Conservation (phyloP, 306 rosid species). For the Luffa acutangula region DNA sequence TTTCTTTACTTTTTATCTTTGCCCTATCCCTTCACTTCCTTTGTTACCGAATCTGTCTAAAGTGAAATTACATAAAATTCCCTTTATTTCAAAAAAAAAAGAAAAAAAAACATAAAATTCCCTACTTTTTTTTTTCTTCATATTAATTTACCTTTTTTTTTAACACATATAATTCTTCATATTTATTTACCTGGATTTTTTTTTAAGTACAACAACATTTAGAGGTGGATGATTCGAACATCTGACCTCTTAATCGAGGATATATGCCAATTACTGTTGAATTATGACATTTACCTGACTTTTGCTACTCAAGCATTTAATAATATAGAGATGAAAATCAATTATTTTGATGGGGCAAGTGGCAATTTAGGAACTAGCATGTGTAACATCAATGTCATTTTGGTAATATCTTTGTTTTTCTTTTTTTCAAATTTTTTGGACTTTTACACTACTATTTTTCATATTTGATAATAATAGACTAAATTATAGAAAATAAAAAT, state of each 20-base stretch:
- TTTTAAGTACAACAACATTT: too few species aligned
- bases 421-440: too few species aligned
- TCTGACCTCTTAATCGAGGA: too few species aligned
- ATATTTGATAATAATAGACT: too few species aligned
- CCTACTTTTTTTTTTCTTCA: not conserved
- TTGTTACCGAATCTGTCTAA: not conserved
- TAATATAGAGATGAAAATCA: not conserved
- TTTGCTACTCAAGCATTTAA: not conserved
- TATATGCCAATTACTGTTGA: too few species aligned
- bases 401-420: too few species aligned
- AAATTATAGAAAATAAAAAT: too few species aligned
- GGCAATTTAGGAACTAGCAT: not conserved
- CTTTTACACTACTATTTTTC: too few species aligned
- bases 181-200: not conserved
- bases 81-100: not conserved
- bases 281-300: too few species aligned
- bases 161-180: too few species aligned
- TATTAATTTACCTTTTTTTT: not conserved
- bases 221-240: too few species aligned
- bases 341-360: not conserved
- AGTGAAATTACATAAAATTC: slow-evolving; percentile 6
- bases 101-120: not conserved
- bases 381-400: too few species aligned
- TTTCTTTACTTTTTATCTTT: not conserved
- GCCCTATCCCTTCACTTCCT: slow-evolving; percentile 1